Percentiles rank a stretch among this genome's conserved stretches.
These are phyloP conservation scores for Nicotiana paniculata DNA, from an alignment of 257 asterid genomes.

Conservation along the genomic window DNA sequence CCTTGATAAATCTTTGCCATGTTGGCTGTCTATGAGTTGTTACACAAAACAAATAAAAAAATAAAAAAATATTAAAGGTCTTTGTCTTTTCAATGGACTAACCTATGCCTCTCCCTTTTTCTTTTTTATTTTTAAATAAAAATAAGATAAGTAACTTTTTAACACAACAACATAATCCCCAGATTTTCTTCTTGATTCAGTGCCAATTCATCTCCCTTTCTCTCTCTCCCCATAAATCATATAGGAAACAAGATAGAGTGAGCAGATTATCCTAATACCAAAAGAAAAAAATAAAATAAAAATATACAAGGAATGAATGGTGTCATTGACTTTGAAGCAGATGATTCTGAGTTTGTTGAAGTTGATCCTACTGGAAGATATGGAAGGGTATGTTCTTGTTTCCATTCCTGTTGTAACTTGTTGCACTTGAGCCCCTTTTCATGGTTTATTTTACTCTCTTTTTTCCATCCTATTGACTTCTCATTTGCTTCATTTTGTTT, in stretches of 20 bases:
- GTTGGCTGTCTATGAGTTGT: constrained; percentile 30
- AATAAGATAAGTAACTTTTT: not conserved
- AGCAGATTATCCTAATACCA: not conserved
- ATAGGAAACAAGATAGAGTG: not conserved
- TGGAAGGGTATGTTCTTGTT: constrained; percentile 60
- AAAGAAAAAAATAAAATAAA: not conserved
- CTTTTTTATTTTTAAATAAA: not conserved
- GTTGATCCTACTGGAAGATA: constrained; percentile 97
- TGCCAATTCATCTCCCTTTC: constrained; percentile 6
- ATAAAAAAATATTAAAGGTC: not conserved
- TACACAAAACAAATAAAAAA: not conserved
- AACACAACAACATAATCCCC: constrained; percentile 13
- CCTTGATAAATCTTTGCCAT: constrained; percentile 23
- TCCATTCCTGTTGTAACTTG: not conserved
- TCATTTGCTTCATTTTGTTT: constrained; percentile 4
- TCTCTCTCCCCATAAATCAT: not conserved
- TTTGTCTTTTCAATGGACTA: constrained; percentile 36
- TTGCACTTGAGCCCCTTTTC: constrained; percentile 1
- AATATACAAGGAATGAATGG: constrained; percentile 45
- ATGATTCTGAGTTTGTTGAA: constrained; percentile 72
- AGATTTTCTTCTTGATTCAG: constrained; percentile 15
- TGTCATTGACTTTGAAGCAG: constrained; percentile 48
- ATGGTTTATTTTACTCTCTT: not conserved
- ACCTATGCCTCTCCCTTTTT: constrained; percentile 27
- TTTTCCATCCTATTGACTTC: not conserved